phyloP scores from a whole-genome alignment of 352 stramenopile genomes.

The Pythium periplocum region DNA sequence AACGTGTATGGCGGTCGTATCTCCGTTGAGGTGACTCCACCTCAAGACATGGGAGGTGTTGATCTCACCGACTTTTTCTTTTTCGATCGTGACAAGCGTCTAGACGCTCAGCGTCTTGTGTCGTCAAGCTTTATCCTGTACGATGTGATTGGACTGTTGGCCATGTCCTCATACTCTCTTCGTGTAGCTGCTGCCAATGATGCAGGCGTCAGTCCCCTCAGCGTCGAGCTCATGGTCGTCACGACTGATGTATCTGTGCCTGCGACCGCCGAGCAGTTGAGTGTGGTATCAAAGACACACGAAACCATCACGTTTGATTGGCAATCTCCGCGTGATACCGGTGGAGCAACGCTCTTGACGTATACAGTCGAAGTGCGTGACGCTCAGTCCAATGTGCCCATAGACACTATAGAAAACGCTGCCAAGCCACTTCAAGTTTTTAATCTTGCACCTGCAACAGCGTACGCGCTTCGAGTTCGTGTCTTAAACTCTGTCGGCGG shows the following conservation, averaged over 20 bases:
- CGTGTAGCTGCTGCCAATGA: constrained; percentile 25
- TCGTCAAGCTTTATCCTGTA: constrained; percentile 8
- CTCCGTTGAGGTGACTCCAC: constrained; percentile 21
- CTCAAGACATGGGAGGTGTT: constrained; percentile 34
- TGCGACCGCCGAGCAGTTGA: constrained; percentile 14
- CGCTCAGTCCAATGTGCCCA: background rate
- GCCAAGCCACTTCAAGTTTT: constrained; percentile 9
- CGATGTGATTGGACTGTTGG: constrained; percentile 28
- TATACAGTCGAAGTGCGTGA: constrained; percentile 24
- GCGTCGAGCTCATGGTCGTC: constrained; percentile 16
- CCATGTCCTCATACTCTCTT: constrained; percentile 25
- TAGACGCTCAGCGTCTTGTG: background rate
- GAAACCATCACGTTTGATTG: constrained; percentile 26
- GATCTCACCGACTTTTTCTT: constrained; percentile 23
- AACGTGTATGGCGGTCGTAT: constrained; percentile 25
- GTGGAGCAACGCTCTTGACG: constrained; percentile 19
- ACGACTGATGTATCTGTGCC: constrained; percentile 23
- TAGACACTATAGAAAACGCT: background rate
- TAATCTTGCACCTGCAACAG: constrained; percentile 17
- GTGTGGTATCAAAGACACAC: constrained; percentile 13
- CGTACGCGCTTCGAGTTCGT: constrained; percentile 30
- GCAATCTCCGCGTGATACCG: constrained; percentile 29
- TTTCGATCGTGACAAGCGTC: constrained; percentile 17
- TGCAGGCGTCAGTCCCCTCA: constrained; percentile 22
- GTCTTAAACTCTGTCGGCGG: constrained; percentile 15